A percentile compares a stretch with the other conserved stretches of the same genome.
Conservation (phyloP, 1,284 basidiomycete genomes). For the Pseudomicrostroma phylloplanum region DNA sequence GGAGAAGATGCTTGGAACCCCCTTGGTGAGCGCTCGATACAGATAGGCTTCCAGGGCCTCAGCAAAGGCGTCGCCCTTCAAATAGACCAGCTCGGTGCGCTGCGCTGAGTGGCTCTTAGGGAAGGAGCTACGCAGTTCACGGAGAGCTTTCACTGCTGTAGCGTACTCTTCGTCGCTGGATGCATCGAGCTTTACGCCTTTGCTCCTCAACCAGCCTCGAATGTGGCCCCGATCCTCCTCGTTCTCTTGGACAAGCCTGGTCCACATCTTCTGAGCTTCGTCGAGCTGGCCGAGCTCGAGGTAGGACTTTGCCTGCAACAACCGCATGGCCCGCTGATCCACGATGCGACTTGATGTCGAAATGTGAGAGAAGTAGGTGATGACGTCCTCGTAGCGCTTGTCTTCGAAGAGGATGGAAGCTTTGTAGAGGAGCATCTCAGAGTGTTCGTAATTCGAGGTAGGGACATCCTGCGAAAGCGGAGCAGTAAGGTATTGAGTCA, state of each 20-base stretch:
- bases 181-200: constrained; percentile 12
- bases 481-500: constrained; percentile 5
- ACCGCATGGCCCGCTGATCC: constrained; percentile 16
- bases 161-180: not conserved
- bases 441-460: constrained; percentile 60
- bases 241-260: constrained; percentile 21
- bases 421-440: constrained; percentile 78
- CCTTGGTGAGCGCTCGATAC: constrained; percentile 67
- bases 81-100: constrained; percentile 29
- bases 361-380: constrained; percentile 62
- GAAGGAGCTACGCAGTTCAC: constrained; percentile 23
- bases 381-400: constrained; percentile 55
- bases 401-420: constrained; percentile 71
- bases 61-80: constrained; percentile 19
- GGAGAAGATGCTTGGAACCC: constrained; percentile 87
- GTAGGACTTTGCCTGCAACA: not conserved
- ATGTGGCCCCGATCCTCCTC: constrained; percentile 54
- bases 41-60: constrained; percentile 73
- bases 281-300: constrained; percentile 2
- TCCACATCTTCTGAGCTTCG: constrained; percentile 12
- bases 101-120: constrained; percentile 37
- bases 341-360: constrained; percentile 45
- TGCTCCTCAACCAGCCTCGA: constrained; percentile 10
- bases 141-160: constrained; percentile 17
- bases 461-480: constrained; percentile 31